These are phyloP conservation scores for Alternaria novae-zelandiae DNA, from an alignment of 2,329 filamentous ascomycete species.

Conservation along the genomic window DNA sequence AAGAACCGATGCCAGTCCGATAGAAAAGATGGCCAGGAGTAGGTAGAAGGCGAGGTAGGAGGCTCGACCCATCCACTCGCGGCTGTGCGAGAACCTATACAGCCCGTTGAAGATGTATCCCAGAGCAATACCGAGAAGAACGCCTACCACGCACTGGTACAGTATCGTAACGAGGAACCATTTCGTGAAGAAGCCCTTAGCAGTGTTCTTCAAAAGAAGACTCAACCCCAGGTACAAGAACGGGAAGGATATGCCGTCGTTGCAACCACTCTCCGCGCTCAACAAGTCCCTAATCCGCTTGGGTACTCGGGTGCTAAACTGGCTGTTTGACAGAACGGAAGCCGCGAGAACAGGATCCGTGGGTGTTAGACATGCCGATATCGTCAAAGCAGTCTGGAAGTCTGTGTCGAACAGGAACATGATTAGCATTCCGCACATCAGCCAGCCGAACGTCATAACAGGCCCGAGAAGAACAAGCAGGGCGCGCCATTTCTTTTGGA, in stretches of 20 bases:
- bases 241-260: slow-evolving; percentile 63
- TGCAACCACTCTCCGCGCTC: slow-evolving; percentile 62
- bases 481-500: slow-evolving; percentile 60
- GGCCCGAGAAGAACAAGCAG: slow-evolving; percentile 58
- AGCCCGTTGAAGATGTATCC: slow-evolving; percentile 57
- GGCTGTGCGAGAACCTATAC: slow-evolving; percentile 55
- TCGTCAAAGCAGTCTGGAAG: slow-evolving; percentile 56
- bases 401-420: slow-evolving; percentile 55
- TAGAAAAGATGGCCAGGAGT: slow-evolving; percentile 59
- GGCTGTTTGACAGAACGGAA: slow-evolving; percentile 60
- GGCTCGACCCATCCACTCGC: slow-evolving; percentile 56
- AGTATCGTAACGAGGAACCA: slow-evolving; percentile 62
- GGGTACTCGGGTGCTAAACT: slow-evolving; percentile 60
- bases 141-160: slow-evolving; percentile 61
- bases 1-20: slow-evolving; percentile 59
- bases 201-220: slow-evolving; percentile 49
- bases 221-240: slow-evolving; percentile 62
- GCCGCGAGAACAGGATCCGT: slow-evolving; percentile 64
- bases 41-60: slow-evolving; percentile 64
- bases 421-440: slow-evolving; percentile 57
- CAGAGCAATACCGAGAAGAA: slow-evolving; percentile 55
- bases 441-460: slow-evolving; percentile 59
- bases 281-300: slow-evolving; percentile 59
- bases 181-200: slow-evolving; percentile 54
- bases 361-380: slow-evolving; percentile 63